Evolutionary conservation across 2,329 filamentous ascomycete species (phyloP).

Genomic region (Pseudophaeomoniella oleicola): DNA sequence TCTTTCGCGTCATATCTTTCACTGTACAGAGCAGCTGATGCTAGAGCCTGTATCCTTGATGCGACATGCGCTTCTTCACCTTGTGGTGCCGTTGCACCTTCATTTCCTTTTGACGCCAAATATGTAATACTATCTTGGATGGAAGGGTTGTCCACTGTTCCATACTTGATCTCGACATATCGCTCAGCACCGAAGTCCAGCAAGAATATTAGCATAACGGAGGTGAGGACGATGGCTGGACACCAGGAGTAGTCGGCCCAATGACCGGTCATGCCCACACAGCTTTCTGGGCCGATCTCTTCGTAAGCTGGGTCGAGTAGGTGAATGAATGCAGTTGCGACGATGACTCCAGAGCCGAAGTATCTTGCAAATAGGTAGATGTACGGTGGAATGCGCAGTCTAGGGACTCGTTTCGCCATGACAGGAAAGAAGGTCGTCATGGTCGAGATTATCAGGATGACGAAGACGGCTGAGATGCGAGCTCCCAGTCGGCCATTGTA

Average conservation of each 20-base stretch:
- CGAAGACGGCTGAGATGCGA: constrained; percentile 29
- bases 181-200: constrained; percentile 36
- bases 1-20: constrained; percentile 9
- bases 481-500: constrained; percentile 36
- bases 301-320: constrained; percentile 30
- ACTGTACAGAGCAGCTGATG: constrained; percentile 6
- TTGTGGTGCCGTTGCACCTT: constrained; percentile 1
- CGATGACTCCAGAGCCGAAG: constrained; percentile 32
- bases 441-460: constrained; percentile 27
- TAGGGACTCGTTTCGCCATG: constrained; percentile 23
- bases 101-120: too few relatives aligned
- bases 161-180: constrained; percentile 35
- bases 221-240: constrained; percentile 34
- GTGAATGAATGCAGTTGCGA: constrained; percentile 33
- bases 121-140: constrained; percentile 10
- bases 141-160: constrained; percentile 12
- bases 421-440: constrained; percentile 31
- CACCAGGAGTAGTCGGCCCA: constrained; percentile 40
- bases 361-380: constrained; percentile 33
- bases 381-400: constrained; percentile 24
- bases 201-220: constrained; percentile 35
- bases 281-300: constrained; percentile 31
- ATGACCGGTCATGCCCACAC: constrained; percentile 37
- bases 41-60: background rate
- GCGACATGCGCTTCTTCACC: constrained; percentile 4